These are phyloP conservation scores for Huntiella decipiens DNA, from an alignment of 2,329 filamentous ascomycete genomes.

Conservation along the genomic window DNA sequence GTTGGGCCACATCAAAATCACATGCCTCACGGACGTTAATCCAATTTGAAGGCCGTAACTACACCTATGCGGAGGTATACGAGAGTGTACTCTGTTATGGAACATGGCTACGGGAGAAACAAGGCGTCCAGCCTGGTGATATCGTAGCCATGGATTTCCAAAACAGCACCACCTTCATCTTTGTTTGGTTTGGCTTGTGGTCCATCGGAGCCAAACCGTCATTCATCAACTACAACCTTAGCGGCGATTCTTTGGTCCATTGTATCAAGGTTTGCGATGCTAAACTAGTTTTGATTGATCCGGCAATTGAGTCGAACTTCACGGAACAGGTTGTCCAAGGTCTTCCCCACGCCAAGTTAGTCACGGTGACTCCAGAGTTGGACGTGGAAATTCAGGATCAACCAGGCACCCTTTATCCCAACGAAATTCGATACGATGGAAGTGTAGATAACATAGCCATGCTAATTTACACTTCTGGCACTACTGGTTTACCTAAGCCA, in stretches of 20 bases:
- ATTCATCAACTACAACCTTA: conserved; percentile 75
- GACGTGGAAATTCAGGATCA: conserved; percentile 34
- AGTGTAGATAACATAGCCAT: conserved; percentile 40
- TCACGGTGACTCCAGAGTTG: conserved; percentile 40
- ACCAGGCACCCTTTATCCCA: conserved; percentile 35
- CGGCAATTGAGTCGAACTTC: conserved; percentile 24
- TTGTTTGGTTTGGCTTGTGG: conserved; percentile 63
- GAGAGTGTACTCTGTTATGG: conserved; percentile 53
- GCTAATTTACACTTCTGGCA: conserved; percentile 73
- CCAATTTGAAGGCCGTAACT: conserved; percentile 47
- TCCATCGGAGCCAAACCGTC: conserved; percentile 65
- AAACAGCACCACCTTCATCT: conserved; percentile 62
- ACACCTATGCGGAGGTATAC: conserved; percentile 62
- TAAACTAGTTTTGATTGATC: conserved; percentile 50
- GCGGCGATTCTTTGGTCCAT: conserved; percentile 51
- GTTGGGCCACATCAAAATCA: conserved; percentile 32
- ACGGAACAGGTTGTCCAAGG: conserved; percentile 35
- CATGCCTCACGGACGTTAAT: conserved; percentile 39
- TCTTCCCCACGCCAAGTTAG: conserved; percentile 33
- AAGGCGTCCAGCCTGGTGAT: conserved; percentile 47
- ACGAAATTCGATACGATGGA: conserved; percentile 33
- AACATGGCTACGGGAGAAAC: conserved; percentile 48
- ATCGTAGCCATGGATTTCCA: conserved; percentile 67
- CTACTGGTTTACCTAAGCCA: conserved; percentile 66
- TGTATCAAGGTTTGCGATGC: conserved; percentile 52